These are phyloP conservation scores for Aureoboletus auriporus DNA, from an alignment of 768 basidiomycete species.

Conservation along the genomic window DNA sequence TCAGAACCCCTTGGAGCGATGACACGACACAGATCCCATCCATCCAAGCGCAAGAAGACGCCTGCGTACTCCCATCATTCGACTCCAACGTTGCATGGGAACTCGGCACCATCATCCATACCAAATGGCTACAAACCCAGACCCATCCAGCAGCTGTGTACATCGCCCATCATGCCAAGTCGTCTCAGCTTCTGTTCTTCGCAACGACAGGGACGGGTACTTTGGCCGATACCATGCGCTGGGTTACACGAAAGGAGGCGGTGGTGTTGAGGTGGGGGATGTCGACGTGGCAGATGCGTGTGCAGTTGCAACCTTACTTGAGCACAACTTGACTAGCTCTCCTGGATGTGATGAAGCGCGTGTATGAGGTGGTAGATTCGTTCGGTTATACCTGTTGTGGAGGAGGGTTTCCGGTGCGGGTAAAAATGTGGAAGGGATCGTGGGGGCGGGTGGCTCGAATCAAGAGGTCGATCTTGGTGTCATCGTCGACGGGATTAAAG, in stretches of 20 bases:
- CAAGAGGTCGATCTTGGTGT: constrained; percentile 30
- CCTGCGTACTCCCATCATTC: constrained; percentile 25
- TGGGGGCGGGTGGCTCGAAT: constrained; percentile 31
- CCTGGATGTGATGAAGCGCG: constrained; percentile 9
- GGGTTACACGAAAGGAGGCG: constrained; percentile 33
- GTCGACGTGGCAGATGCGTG: constrained; percentile 24
- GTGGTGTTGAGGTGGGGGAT: constrained; percentile 30
- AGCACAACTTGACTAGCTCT: background rate
- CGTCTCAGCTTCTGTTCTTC: constrained; percentile 30
- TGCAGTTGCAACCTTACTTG: constrained; percentile 1
- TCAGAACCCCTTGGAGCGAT: no score
- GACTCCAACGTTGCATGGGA: constrained; percentile 33
- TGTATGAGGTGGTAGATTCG: constrained; percentile 25
- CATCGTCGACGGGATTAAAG: constrained; percentile 26
- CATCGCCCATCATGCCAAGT: constrained; percentile 28
- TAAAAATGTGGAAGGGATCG: constrained; percentile 31
- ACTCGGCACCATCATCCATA: constrained; percentile 27
- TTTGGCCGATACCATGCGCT: constrained; percentile 28
- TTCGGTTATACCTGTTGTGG: constrained; percentile 29
- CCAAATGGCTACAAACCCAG: constrained; percentile 13
- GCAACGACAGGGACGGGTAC: constrained; percentile 26
- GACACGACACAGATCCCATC: constrained; percentile 11
- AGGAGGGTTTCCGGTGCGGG: constrained; percentile 32
- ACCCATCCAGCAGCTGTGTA: constrained; percentile 24
- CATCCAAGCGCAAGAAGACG: constrained; percentile 22